These are phyloP conservation scores for Retiboletus flavoniger DNA, from an alignment of 1,284 basidiomycete genomes.

Conservation along the genomic window DNA sequence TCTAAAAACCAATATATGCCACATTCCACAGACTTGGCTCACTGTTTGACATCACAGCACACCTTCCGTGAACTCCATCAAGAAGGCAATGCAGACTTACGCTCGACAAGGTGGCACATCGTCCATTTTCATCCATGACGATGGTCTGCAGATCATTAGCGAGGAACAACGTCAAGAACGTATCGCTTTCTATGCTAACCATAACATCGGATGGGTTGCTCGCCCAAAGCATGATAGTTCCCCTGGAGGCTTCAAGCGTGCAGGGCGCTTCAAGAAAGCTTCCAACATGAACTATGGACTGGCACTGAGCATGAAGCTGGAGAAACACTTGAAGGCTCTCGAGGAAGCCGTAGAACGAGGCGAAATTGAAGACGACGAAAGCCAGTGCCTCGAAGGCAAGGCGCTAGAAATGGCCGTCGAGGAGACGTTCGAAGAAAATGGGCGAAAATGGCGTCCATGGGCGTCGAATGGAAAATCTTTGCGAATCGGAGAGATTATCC, in stretches of 20 bases:
- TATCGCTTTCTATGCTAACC: conserved; percentile 72
- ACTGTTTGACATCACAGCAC: conserved; percentile 44
- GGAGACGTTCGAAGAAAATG: conserved; percentile 61
- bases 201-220: conserved; percentile 82
- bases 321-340: conserved; percentile 62
- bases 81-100: conserved; percentile 85
- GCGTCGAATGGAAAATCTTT: conserved; percentile 58
- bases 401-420: conserved; percentile 66
- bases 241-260: conserved; percentile 64
- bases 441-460: conserved; percentile 58
- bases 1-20: neutral
- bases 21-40: neutral
- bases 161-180: conserved; percentile 64
- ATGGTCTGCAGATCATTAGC: conserved; percentile 67
- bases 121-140: conserved; percentile 74
- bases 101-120: conserved; percentile 80
- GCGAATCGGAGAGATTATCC: conserved; percentile 63
- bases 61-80: conserved; percentile 77
- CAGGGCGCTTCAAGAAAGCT: conserved; percentile 88
- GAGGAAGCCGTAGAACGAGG: conserved; percentile 40
- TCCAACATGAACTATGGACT: conserved; percentile 89
- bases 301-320: conserved; percentile 70
- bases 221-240: conserved; percentile 63
- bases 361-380: conserved; percentile 37
- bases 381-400: conserved; percentile 52